A percentile compares a stretch with the other conserved stretches of the same genome.
Evolutionary conservation across 345 rosid genomes (phyloP).

Genomic region (Pseudoturritis turrita): DNA sequence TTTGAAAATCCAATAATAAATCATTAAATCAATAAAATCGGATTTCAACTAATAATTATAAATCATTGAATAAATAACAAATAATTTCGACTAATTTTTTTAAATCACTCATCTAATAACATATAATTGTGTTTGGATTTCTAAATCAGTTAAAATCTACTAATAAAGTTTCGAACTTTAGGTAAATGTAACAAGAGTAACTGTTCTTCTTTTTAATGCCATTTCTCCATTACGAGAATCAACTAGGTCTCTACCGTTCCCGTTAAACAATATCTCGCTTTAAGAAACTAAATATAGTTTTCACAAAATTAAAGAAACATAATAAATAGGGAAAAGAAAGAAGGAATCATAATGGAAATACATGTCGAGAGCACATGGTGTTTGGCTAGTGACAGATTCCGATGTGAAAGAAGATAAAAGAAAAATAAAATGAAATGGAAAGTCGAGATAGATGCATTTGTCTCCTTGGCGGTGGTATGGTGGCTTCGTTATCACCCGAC

Average conservation of each 20-base stretch:
- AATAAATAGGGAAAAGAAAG: not conserved
- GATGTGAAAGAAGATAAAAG: not conserved
- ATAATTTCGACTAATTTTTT: too few species aligned
- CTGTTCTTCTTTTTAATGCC: not conserved
- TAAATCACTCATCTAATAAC: too few species aligned
- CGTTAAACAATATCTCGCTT: not conserved
- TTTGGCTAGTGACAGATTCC: constrained; percentile 20
- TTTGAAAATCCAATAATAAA: too few species aligned
- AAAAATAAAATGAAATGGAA: not conserved
- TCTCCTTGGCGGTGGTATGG: constrained; percentile 40
- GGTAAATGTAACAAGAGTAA: not conserved
- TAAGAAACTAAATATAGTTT: not conserved
- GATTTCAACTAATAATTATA: too few species aligned
- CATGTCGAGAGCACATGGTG: constrained; percentile 33
- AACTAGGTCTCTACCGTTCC: not conserved
- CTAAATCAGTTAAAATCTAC: too few species aligned
- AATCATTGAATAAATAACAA: too few species aligned
- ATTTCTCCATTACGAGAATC: not conserved
- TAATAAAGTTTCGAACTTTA: not conserved
- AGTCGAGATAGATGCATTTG: constrained; percentile 6
- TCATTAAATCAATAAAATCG: too few species aligned
- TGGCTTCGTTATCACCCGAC: constrained; percentile 33
- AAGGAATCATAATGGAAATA: constrained; percentile 18
- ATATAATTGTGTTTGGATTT: too few species aligned
- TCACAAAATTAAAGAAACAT: not conserved